Conservation (phyloP, 768 basidiomycete species). For the Tylopilus plumbeoviolaceoides region DNA sequence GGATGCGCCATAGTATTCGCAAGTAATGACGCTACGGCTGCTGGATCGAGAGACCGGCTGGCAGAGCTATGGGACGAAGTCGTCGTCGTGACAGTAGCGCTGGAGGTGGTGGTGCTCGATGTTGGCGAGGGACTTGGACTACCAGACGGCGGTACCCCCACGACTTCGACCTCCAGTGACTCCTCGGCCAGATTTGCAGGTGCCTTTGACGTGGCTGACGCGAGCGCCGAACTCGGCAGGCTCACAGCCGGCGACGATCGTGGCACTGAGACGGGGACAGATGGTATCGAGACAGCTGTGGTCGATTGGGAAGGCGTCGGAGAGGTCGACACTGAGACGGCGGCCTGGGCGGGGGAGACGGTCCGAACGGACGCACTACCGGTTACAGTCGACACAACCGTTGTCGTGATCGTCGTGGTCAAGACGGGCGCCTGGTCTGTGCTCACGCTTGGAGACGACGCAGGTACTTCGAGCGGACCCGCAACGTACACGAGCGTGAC, state of each 20-base stretch:
- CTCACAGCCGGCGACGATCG: conserved; percentile 5
- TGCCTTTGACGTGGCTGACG: neutral
- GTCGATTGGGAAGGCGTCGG: conserved; percentile 4
- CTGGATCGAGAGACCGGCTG: conserved; percentile 9
- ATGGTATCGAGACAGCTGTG: neutral
- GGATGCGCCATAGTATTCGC: conserved; percentile 4
- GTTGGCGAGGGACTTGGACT: conserved; percentile 1
- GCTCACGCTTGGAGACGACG: conserved; percentile 1
- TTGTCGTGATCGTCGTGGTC: conserved; percentile 29
- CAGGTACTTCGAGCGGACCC: conserved; percentile 28
- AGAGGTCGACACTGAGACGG: conserved; percentile 9
- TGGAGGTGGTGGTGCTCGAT: neutral
- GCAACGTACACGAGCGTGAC: conserved; percentile 56
- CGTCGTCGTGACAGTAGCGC: neutral
- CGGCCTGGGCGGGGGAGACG: conserved; percentile 12
- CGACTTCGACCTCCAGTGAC: conserved; percentile 22
- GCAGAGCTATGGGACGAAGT: conserved; percentile 6
- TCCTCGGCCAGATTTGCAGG: conserved; percentile 5
- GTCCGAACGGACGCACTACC: neutral
- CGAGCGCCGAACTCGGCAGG: neutral
- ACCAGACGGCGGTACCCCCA: conserved; percentile 7
- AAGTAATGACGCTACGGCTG: conserved; percentile 19
- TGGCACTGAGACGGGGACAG: neutral
- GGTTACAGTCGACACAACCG: conserved; percentile 13
- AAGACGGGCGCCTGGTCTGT: conserved; percentile 1